These are phyloP conservation scores for Podospora bellae-mahoneyi DNA, from an alignment of 495 filamentous ascomycete genomes.

Conservation along the genomic window DNA sequence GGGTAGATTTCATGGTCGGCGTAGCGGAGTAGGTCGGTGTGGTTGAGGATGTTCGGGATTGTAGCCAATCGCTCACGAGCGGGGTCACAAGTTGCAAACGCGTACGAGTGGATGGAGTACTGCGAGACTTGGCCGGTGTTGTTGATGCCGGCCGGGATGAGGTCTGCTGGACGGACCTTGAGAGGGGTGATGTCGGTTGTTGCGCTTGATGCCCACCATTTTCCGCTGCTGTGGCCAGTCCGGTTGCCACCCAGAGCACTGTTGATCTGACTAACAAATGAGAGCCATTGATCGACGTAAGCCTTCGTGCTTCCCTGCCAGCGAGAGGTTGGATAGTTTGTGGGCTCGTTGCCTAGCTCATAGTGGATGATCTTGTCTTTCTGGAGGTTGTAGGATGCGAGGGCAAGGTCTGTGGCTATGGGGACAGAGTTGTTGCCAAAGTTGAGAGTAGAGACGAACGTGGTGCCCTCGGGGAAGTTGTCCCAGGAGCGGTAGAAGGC, in stretches of 20 bases:
- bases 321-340: conserved; percentile 24
- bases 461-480: conserved; percentile 25
- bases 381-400: conserved; percentile 19
- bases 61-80: conserved; percentile 27
- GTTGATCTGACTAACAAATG: conserved; percentile 18
- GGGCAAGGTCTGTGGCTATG: conserved; percentile 20
- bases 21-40: conserved; percentile 24
- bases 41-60: conserved; percentile 30
- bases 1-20: conserved; percentile 27
- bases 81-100: conserved; percentile 34
- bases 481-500: conserved; percentile 25
- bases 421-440: conserved; percentile 25
- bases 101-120: conserved; percentile 35
- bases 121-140: conserved; percentile 22
- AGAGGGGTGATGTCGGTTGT: conserved; percentile 24
- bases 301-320: conserved; percentile 23
- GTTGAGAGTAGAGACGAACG: conserved; percentile 26
- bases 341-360: conserved; percentile 29
- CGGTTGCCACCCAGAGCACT: conserved; percentile 2
- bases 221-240: conserved; percentile 7
- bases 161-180: conserved; percentile 22
- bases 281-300: conserved; percentile 23
- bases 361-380: conserved; percentile 25
- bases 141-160: conserved; percentile 29
- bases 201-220: conserved; percentile 25